phyloP scores from a whole-genome alignment of 2,329 filamentous ascomycete species.

The Cercospora berteroae region DNA sequence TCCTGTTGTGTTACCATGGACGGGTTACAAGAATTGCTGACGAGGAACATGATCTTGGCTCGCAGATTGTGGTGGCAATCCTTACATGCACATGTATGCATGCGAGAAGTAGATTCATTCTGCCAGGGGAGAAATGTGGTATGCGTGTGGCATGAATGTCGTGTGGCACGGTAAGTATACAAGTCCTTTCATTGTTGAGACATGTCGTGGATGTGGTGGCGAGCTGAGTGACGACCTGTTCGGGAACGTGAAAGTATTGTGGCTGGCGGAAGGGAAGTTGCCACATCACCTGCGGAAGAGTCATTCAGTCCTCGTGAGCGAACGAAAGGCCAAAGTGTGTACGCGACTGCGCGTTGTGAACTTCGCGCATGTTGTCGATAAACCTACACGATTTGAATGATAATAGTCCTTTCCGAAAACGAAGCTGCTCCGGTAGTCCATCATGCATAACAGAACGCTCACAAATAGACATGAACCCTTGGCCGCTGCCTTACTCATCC shows the following conservation, averaged over 20 bases:
- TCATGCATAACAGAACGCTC: conserved; percentile 4
- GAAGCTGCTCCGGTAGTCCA: not conserved
- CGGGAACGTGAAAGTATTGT: not conserved
- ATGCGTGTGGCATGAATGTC: not conserved
- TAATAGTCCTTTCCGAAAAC: not conserved
- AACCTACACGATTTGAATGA: not conserved
- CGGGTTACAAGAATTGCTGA: no score
- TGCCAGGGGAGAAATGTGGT: not conserved
- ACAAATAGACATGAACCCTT: not conserved
- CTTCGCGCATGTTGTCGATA: not conserved
- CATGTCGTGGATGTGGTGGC: not conserved
- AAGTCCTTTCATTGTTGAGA: not conserved
- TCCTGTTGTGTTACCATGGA: not conserved
- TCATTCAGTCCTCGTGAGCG: no score
- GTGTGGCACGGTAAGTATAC: not conserved
- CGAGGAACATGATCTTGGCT: not conserved
- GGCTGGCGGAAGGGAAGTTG: not conserved
- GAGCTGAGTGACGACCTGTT: not conserved
- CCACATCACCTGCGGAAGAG: no score
- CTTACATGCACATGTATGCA: not conserved
- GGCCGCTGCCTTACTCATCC: not conserved
- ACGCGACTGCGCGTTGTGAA: no score
- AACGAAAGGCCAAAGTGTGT: no score
- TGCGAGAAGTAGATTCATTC: not conserved
- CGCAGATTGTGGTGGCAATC: not conserved